Base-by-base conservation (phyloP, 2,329 filamentous ascomycete genomes). In the Teratosphaeria nubilosa region DNA sequence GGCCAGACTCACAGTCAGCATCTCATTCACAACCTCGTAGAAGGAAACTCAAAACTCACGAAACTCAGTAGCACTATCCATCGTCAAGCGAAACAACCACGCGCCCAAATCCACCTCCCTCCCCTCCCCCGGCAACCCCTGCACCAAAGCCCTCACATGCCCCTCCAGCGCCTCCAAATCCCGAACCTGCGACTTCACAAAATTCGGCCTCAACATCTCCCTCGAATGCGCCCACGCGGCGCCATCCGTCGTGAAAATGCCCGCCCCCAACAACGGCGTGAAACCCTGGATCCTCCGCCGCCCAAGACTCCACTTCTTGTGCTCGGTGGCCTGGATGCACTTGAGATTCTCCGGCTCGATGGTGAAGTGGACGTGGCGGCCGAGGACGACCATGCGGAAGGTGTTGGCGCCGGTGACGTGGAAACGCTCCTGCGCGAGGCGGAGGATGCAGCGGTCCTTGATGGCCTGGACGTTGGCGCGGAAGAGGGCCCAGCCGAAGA, bases 51-150 rank as follows among this genome's bases (percentile, higher is more conserved):
- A 48, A 16, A 3, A 48, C 41, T 48, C 41, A 48, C 41, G 72
- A 62, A 88, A 86, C 52, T 86, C 83, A 0, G 85, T 88, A 0
- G 85, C 83, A 0, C 83, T 81, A 60, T 88, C 85, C 20, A 88
- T 76, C 0, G 85, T 86, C 66, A 87, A 37, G 37, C 80, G 78
- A 66, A 87, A 87, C 66, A 87, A 85, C 9, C 86, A 71, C 11
- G 80, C 77, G 64, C 83, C 81, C 30, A 88, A 73, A 63, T 88
- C 81, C 10, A 87, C 77, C 10, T 62, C 64, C 4, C 61, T 60
- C 24, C 84, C 78, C 58, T 81, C 73, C 0, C 68, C 68, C 0
- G 84, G 83, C 9, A 90, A 77, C 24, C 78, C 77, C n/a, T 76
- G 74, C 27, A 88, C 75, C 58, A 90, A 73, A 27, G 79, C 75